Conservation (phyloP, 768 basidiomycete genomes). For the Tubosaeta brunneosetosa region DNA sequence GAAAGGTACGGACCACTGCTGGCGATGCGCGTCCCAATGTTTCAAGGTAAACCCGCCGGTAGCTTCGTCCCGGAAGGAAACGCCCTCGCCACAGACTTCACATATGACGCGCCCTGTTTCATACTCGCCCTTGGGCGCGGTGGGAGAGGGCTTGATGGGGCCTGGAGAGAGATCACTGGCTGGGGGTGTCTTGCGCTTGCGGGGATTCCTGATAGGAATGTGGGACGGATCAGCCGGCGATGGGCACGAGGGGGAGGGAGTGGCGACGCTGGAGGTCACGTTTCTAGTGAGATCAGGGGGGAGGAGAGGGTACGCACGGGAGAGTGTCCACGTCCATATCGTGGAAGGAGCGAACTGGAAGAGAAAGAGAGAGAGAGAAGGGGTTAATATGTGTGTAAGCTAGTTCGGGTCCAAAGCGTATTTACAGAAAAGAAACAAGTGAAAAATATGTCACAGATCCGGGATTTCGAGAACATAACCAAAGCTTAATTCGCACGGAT, state of each 20-base stretch:
- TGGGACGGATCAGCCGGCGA: slow-evolving; percentile 15
- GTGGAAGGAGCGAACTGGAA: slow-evolving; percentile 6
- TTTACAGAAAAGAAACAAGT: slow-evolving; percentile 38
- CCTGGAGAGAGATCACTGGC: slow-evolving; percentile 17
- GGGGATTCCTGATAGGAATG: slow-evolving; percentile 26
- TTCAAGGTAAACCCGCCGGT: slow-evolving; percentile 61
- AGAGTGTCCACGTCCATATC: slow-evolving; percentile 17
- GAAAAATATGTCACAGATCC: slow-evolving; percentile 39
- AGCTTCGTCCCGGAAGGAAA: slow-evolving; percentile 63
- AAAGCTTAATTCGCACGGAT: slow-evolving; percentile 33
- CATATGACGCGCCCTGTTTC: slow-evolving; percentile 62
- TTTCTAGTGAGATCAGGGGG: slow-evolving; percentile 16
- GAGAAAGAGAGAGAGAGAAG: slow-evolving; percentile 18
- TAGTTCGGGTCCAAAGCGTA: slow-evolving; percentile 36
- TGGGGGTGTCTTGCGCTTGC: slow-evolving; percentile 39
- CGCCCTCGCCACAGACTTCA: slow-evolving; percentile 53
- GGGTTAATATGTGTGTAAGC: slow-evolving; percentile 34
- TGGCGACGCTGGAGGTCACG: slow-evolving; percentile 9
- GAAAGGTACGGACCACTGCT: slow-evolving; percentile 45
- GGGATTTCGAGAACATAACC: slow-evolving; percentile 38
- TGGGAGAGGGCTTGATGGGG: slow-evolving; percentile 5
- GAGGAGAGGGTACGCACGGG: slow-evolving; percentile 12
- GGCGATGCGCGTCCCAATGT: slow-evolving; percentile 66
- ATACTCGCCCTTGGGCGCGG: slow-evolving; percentile 48
- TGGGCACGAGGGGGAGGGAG: slow-evolving; percentile 19